Base-by-base conservation (phyloP, 768 basidiomycete genomes). In the Boletus sp. region DNA sequence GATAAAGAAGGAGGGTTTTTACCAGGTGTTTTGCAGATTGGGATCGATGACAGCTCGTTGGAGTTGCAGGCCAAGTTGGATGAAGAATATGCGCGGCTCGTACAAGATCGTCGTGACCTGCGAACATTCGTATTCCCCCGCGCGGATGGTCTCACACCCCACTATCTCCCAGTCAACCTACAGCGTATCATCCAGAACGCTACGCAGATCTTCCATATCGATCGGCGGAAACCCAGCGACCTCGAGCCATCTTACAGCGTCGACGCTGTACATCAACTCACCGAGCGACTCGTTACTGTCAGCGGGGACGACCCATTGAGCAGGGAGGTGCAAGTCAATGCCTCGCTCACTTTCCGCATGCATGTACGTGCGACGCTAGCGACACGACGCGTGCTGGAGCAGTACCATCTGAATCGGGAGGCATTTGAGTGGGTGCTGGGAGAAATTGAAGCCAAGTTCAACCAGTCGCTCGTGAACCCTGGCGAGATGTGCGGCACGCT, bases 401-500 rank as follows among this genome's bases (percentile, higher is more conserved):
- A 85, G 60, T 85, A 83, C 70, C 94, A 95, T 63, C 78, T 98
- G 34, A 94, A 89, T 57, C 79, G 83, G 41, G 93, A 97, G 72
- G 96, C 96, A 3, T 98, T 97, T 68, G 94, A 98, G 66, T 99
- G 97, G 97, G 93, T 98, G 2, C 64, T 98, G 47, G 78, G 97
- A 58, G 97, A 98, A 73, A 83, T 98, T 30, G 95, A 98, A 70
- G 80, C 91, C 42, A 94, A 95, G 70, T 98, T 98, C 79, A 96
- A 98, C 66, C 88, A 87, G 61, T 89, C 97, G 3, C 63, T 96
- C 2, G 93, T 83, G 10, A 89, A 97, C 64, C 92, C 97, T 0
- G 95, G 96, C 42, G 97, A 98, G 74, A 99, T 99, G 97, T 98
- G 97, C 60, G 97, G 97, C 41, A 97, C 94, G 0, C 82, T 98